Base-by-base conservation (phyloP, 2,329 filamentous ascomycete genomes). In the Xylaria sp. region DNA sequence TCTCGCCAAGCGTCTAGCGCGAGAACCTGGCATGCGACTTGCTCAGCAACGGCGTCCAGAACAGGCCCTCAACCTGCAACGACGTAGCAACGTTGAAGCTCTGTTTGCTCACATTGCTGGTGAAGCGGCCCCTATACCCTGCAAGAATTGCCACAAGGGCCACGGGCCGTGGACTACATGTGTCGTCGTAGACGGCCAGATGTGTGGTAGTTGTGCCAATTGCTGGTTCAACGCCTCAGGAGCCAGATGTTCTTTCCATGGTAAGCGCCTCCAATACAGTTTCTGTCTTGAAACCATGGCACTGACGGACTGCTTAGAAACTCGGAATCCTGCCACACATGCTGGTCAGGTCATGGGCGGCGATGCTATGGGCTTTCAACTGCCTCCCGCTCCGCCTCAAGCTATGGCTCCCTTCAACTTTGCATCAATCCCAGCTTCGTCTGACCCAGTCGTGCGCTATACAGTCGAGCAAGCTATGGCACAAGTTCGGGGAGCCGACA, bases 211-310 rank as follows among this genome's bases (percentile, higher is more conserved):
- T 74, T 90, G 88, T 70, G 84, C 87, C 66, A 90, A 90, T 74
- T 90, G 88, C 76, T 89, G 88, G 87, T 89, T 87, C 77, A 90
- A 90, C 66, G 87, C 87, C 8, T 88, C 86, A 60, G 87, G 87
- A 10, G 83, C 86, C 10, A 80, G 87, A 60, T 90, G 88, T 69
- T 89, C 86, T 15, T 89, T 89, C 74, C 88, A 89, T 68, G 86
- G 87, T 89, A 79, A 71, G 84, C 76, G 36, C 1, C 5, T 51
- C 54, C 41, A 8, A 46, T 15, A 18, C 18, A 25, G 1, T 25
- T 57, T 8, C 48, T 48, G 8, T 36, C 41, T 31, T 18, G 20
- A 15, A 28, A 39, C 28, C 9, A 31, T 15, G 57, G 43, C 3
- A 28, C 66, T 68, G 63, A 72, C n/a, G 56, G 8, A 31, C 23